Evolutionary conservation across 495 filamentous ascomycete genomes (phyloP).

Genomic region (Halenospora varia): DNA sequence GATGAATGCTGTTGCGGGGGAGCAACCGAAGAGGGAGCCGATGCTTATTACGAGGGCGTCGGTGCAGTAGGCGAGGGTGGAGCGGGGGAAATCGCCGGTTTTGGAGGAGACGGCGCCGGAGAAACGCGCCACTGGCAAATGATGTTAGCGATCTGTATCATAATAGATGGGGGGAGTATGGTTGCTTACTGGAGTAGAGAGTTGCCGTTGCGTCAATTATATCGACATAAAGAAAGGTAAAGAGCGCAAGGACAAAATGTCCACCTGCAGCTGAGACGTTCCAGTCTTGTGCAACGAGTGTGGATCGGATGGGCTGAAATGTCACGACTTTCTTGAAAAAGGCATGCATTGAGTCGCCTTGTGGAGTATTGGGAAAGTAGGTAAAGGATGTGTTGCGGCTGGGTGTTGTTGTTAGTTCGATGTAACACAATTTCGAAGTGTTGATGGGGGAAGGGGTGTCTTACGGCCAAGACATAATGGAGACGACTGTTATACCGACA

Average conservation of each 20-base stretch:
- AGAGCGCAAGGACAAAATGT: conserved; percentile 68
- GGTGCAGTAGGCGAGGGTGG: conserved; percentile 62
- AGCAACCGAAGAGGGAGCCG: conserved; percentile 67
- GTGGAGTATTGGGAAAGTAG: conserved; percentile 67
- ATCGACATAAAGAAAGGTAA: conserved; percentile 86
- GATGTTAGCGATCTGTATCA: too few species aligned
- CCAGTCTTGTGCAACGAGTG: conserved; percentile 64
- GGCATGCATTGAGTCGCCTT: conserved; percentile 61
- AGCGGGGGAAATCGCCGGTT: conserved; percentile 64
- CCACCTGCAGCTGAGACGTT: conserved; percentile 51
- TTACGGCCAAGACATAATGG: conserved; percentile 75
- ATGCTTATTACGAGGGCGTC: conserved; percentile 68
- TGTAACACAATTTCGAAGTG: too few species aligned
- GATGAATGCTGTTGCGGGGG: conserved; percentile 77
- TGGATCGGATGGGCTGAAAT: conserved; percentile 72
- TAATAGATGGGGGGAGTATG: too few species aligned
- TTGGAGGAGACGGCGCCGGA: conserved; percentile 54
- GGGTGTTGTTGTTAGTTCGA: neutral
- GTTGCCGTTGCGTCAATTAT: conserved; percentile 65
- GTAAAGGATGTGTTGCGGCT: conserved; percentile 66
- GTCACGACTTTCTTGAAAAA: conserved; percentile 77
- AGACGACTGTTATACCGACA: conserved; percentile 76
- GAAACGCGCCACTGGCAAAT: conserved; percentile 83
- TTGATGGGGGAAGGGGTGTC: conserved; percentile 14
- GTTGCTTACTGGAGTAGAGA: conserved; percentile 73